Evolutionary conservation across 176 grass and related monocot genomes (phyloP).

Genomic region (Oryza officinalis): DNA sequence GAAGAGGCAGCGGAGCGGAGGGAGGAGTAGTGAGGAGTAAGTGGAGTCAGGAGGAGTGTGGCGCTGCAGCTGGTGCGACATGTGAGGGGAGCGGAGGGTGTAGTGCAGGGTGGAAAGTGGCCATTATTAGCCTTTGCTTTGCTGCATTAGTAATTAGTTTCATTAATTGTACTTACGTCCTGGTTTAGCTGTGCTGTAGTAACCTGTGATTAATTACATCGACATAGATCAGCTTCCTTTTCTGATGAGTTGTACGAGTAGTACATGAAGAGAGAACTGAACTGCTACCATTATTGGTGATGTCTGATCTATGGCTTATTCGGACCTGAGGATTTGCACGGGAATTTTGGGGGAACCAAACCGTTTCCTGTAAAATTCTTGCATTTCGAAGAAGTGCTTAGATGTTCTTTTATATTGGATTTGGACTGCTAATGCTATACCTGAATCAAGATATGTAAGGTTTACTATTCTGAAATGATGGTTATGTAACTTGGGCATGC

Average conservation of each 20-base stretch:
- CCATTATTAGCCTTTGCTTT: slow-evolving; percentile 27
- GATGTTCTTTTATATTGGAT: background rate
- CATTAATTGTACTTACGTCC: background rate
- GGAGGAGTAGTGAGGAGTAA: background rate
- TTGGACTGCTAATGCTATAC: background rate
- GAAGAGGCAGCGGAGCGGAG: no score
- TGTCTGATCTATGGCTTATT: no score
- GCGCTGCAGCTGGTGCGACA: background rate
- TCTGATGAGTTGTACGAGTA: background rate
- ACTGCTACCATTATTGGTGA: background rate
- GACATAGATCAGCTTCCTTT: no score
- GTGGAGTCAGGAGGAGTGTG: background rate
- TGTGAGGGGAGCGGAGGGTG: background rate
- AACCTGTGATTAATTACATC: background rate
- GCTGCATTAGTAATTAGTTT: slow-evolving; percentile 1
- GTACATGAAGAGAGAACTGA: no score
- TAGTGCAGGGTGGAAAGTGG: slow-evolving; percentile 17
- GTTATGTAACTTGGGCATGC: background rate
- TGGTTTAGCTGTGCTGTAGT: background rate
- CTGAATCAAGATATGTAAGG: background rate
- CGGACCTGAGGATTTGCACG: no score
- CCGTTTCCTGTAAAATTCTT: no score
- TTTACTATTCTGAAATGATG: background rate
- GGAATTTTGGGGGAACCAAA: no score
- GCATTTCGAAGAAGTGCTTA: no score